Evolutionary conservation across 495 filamentous ascomycete species (phyloP), one percentile per base, ranked within the genome.

Genomic region (Penicillium bialowiezense): DNA sequence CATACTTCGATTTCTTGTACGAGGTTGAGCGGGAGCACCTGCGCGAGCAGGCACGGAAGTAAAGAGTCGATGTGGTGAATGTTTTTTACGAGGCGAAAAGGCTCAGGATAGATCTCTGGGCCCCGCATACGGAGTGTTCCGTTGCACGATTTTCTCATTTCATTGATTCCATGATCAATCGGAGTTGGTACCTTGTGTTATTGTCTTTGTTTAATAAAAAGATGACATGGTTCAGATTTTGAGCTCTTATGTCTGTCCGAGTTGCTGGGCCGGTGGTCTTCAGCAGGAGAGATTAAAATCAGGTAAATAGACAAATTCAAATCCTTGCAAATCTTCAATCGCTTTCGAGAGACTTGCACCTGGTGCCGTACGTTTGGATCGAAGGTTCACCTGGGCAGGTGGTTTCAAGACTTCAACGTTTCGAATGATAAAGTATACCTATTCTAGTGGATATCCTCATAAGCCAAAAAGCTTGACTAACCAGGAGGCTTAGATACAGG

Each of bases 1-100:
- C 84, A 32, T 99, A 97, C 76, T 99, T 93, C 70, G 93, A 97
- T 66, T 99, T 99, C 74, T 83, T 84, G 78, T 99, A 95, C 68
- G 95, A 99, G 79, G 93, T 97, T 41, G 93, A 99, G 83, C 78
- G 91, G 53, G 77, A 80, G 70, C 73, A 76, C 56, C 38, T 70
- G 68, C 69, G 70, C 52, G 77, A 80, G 70, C 73, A 76, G 57
- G 38, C 69, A 67, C 69, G 70, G 54, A 67, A 66, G 62, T 76
- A 63, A 67, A 59, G 29, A 39, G 56, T 39, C 18, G 23, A 38
- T 7, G 34, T n/a, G 37, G 20, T 53, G 52, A 58, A 65, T 71
- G 69, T 72, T 52, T 26, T 54, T 64, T 67, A 73, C 60, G 72
- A 75, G 65, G 67, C 64, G 59, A 62, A 60, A 64, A 65, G 64